Evolutionary conservation across 805 yeast species (phyloP), one percentile per base, ranked within the genome.

Genomic region (Saturnispora hagleri): DNA sequence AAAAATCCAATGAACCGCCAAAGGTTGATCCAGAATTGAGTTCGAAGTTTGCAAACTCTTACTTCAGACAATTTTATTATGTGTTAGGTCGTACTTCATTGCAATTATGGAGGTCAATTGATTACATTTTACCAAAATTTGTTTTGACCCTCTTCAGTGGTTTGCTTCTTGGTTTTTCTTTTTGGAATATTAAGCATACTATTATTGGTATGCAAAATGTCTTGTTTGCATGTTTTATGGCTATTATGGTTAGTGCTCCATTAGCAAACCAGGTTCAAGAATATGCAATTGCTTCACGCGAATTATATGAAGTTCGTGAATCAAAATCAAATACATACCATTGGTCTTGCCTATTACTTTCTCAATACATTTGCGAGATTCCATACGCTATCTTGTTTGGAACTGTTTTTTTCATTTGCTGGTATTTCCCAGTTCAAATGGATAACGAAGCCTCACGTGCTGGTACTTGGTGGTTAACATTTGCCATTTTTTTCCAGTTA

Each of bases 321-420:
- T 73, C 80, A 22, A 76, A 80, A 53, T 80, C 87, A 5, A 84
- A 83, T 61, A 85, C 86, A 41, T 84, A 80, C 70, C 84, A 81
- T 60, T 84, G 90, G 90, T 71, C 80, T 28, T 65, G 75, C 38
- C 65, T 84, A 65, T 60, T 82, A 45, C 46, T 81, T n/a, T 65
- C 82, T 6, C 82, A 81, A 58, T 70, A 70, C 54, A 38, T 79
- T 15, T 72, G 72, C 53, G 91, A 84, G 62, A 58, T 82, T 24
- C 89, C 89, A 2, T 84, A 79, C 67, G 74, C 75, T 52, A 57
- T 76, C 33, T 56, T 74, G 18, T 68, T 70, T 55, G 67, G 75
- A 3, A 76, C 87, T 1, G 28, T 84, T 10, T 75, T 76, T 46
- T 72, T 64, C 53, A 58, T 72, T 28, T 62, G 68, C 27, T 69